A percentile compares a stretch with the other conserved stretches of the same genome.
phyloP scores from a whole-genome alignment of 2,329 filamentous ascomycete genomes.

The Penicillium psychrosexuale region DNA sequence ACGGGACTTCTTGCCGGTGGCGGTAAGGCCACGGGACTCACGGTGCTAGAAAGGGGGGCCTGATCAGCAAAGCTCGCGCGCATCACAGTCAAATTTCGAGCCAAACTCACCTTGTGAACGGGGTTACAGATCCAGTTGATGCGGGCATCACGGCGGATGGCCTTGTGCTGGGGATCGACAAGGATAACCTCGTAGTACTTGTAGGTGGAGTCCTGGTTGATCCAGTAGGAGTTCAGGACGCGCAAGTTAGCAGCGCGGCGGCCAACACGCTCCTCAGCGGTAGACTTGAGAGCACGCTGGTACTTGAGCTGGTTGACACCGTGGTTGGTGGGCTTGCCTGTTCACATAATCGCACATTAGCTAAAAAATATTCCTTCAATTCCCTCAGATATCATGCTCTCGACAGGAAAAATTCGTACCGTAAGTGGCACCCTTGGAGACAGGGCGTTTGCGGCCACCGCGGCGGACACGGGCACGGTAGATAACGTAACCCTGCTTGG shows the following conservation, averaged over 20 bases:
- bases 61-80: slow-evolving; percentile 19
- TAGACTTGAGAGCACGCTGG: slow-evolving; percentile 97
- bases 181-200: slow-evolving; percentile 99
- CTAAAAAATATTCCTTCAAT: slow-evolving; percentile 21
- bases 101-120: slow-evolving; percentile 74
- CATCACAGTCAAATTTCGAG: neutral
- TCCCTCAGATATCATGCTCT: neutral
- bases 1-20: slow-evolving; percentile 99
- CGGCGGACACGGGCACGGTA: slow-evolving; percentile 98
- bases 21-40: slow-evolving; percentile 93
- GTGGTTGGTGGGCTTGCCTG: slow-evolving; percentile 99
- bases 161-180: slow-evolving; percentile 99
- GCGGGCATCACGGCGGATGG: slow-evolving; percentile 96
- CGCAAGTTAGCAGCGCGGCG: slow-evolving; percentile 98
- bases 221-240: slow-evolving; percentile 99
- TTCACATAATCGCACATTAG: slow-evolving; percentile 25
- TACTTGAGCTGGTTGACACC: slow-evolving; percentile 99
- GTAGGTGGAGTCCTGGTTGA: slow-evolving; percentile 99
- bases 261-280: slow-evolving; percentile 99
- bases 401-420: slow-evolving; percentile 56
- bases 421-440: slow-evolving; percentile 96
- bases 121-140: slow-evolving; percentile 99
- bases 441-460: slow-evolving; percentile 97
- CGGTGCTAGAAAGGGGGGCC: slow-evolving; percentile 63
- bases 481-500: slow-evolving; percentile 99